A percentile compares a stretch with the other conserved stretches of the same genome.
Conservation (phyloP, 352 stramenopile species). For the Globisporangium uncinulatum region DNA sequence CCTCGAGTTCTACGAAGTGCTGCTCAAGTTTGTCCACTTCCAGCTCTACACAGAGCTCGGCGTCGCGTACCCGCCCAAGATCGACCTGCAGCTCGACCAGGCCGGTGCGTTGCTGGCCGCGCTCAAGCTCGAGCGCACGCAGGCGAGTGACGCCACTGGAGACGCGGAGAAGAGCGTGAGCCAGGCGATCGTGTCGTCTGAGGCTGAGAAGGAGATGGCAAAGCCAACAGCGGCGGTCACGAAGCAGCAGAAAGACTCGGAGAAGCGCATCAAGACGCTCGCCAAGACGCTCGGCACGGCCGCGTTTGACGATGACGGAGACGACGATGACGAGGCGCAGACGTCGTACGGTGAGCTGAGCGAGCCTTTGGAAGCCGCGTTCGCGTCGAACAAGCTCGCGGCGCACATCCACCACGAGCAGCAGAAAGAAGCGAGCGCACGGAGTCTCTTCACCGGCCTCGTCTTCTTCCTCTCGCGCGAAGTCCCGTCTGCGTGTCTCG, state of each 20-base stretch:
- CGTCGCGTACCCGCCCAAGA: conserved; percentile 92
- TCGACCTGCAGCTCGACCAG: conserved; percentile 79
- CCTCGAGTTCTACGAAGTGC: conserved; percentile 99
- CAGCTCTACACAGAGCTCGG: conserved; percentile 96
- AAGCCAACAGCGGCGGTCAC: conserved; percentile 6
- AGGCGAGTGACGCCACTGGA: conserved; percentile 20
- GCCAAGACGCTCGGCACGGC: conserved; percentile 27
- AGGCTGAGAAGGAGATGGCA: conserved; percentile 20
- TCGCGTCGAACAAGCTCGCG: conserved; percentile 76
- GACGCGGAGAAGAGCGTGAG: conserved; percentile 25
- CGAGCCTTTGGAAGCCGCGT: conserved; percentile 89
- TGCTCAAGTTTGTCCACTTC: conserved; percentile 98
- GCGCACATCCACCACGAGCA: conserved; percentile 72
- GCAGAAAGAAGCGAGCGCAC: conserved; percentile 71
- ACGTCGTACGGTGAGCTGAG: conserved; percentile 80
- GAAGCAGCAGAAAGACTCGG: conserved; percentile 84
- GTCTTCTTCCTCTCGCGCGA: conserved; percentile 94
- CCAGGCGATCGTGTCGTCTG: no score
- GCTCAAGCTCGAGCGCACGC: conserved; percentile 56
- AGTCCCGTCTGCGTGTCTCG: conserved; percentile 91
- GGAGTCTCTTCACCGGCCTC: conserved; percentile 77
- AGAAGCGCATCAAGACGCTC: conserved; percentile 81
- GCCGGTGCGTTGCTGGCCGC: conserved; percentile 65
- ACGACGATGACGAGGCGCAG: conserved; percentile 65
- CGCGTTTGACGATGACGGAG: conserved; percentile 48